Base-by-base conservation (phyloP, 2,329 filamentous ascomycete species). In the Ophiostoma fasciatum region DNA sequence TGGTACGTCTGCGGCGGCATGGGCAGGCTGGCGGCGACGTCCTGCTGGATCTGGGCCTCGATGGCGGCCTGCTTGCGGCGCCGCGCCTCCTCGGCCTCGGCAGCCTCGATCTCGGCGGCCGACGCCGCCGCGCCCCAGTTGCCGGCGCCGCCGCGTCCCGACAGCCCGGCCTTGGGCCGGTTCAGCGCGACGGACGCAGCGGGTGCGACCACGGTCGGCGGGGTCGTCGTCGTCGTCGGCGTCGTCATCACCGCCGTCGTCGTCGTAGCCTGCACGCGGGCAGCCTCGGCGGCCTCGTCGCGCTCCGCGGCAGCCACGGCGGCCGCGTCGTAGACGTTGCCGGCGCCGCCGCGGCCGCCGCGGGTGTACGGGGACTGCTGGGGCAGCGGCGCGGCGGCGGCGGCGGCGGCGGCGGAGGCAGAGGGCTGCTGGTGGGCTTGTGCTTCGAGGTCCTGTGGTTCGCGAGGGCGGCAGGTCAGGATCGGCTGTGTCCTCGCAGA, bases 271-370 rank as follows among this genome's bases (percentile, higher is more conserved):
- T 36, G 34, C 9, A 40, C 6, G 51, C 56, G 13, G 46, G 50
- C 26, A 49, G 53, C 45, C 49, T 52, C 42, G 49, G 50, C 3
- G 51, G 53, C 54, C 35, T 54, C 51, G 36, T 52, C 49, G 38
- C 54, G 49, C 44, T 56, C 53, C 31, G 48, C 48, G 5, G 54
- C 42, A 26, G 50, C 50, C 4, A 51, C 52, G 13, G 55, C 46
- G 13, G 54, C 47, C 17, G 56, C 45, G 36, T 63, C 59, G 35
- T 63, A 50, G 48, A 66, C 73, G 57, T 78, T 78, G 26, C 74
- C 74, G 1, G 72, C 71, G 15, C 74, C 74, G 44, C 74, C 74
- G 39, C 74, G 67, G 36, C 74, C 74, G 25, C 55, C 56, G 27
- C 60, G 54, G 17, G 56, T 46, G 53, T 64, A 63, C 4, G 36